Conservation (phyloP, 2,329 filamentous ascomycete species). For the Colletotrichum sublineola region DNA sequence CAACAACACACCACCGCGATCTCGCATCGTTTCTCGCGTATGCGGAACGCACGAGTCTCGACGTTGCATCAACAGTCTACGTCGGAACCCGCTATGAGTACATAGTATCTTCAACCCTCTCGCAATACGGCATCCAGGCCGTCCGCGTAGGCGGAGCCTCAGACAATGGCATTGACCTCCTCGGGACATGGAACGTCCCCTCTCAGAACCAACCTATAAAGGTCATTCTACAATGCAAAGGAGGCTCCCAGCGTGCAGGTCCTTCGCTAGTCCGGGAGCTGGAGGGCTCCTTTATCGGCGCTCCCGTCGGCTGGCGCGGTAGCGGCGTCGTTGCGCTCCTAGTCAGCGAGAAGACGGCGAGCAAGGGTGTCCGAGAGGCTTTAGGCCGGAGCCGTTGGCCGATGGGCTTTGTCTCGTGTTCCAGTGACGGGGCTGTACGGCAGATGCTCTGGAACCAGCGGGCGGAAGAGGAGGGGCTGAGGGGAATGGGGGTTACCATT, state of each 20-base stretch:
- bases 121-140: conserved; percentile 73
- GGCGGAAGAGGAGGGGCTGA: conserved; percentile 73
- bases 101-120: conserved; percentile 68
- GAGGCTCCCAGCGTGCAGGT: conserved; percentile 61
- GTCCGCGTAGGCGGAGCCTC: conserved; percentile 74
- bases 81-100: conserved; percentile 86
- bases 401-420: conserved; percentile 78
- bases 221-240: conserved; percentile 78
- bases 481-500: conserved; percentile 67
- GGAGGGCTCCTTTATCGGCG: conserved; percentile 81
- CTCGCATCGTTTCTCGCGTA: conserved; percentile 75
- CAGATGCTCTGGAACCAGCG: conserved; percentile 81
- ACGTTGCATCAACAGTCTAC: conserved; percentile 70
- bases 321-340: conserved; percentile 77
- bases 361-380: conserved; percentile 82
- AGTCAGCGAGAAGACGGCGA: conserved; percentile 77
- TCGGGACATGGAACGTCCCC: conserved; percentile 77
- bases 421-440: conserved; percentile 66
- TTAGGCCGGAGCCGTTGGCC: conserved; percentile 76
- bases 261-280: conserved; percentile 79
- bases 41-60: conserved; percentile 68
- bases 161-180: conserved; percentile 80
- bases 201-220: conserved; percentile 56
- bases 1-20: conserved; percentile 69
- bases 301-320: conserved; percentile 79